Evolutionary conservation across 2,329 filamentous ascomycete genomes (phyloP), one percentile per base, ranked within the genome.

Genomic region (Colletotrichum costaricense): DNA sequence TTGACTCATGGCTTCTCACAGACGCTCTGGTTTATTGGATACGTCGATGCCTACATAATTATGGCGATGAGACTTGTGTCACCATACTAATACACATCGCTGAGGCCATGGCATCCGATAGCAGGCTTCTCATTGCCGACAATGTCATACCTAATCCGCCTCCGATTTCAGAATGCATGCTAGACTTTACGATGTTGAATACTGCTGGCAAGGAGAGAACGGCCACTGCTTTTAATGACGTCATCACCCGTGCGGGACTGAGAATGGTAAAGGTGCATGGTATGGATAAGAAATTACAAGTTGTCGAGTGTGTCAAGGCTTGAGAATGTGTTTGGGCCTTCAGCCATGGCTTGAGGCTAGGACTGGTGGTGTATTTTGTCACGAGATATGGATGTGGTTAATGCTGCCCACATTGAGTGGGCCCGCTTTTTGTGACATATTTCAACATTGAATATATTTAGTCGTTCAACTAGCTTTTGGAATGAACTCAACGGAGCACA

Each of bases 11-110:
- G 28, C 65, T 42, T 26, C 14, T 56, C n/a, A 2, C 26, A 83
- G 82, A 79, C 5, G 82, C 83, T 12, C 68, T 80, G 26, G 74
- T 82, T 14, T 84, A 84, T 75, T 81, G 78, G 76, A 81, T 82
- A 67, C 78, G 78, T 63, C 79, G 80, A 8, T 81, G 80, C 54
- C 78, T 85, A 1, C 83, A 85, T 69, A 80, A 84, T 64, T 84
- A 82, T 69, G 74, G 78, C 24, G 81, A 84, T 63, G 76, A 78
- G 2, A 78, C 78, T 14, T 79, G 77, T 28, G 77, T 80, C 1
- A 63, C 75, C n/a, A 83, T 84, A 1, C 76, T 84, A 5, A 64
- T 76, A 56, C 78, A 77, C 2, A 62, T 83, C 3, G 67, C 76
- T 2, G 74, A 74, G 3, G 80, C 82, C 11, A 79, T 83, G 77